Percentiles rank a stretch among this genome's conserved stretches.
Conservation (phyloP, 2,329 filamentous ascomycete species). For the Proliferodiscus dingleyae region DNA sequence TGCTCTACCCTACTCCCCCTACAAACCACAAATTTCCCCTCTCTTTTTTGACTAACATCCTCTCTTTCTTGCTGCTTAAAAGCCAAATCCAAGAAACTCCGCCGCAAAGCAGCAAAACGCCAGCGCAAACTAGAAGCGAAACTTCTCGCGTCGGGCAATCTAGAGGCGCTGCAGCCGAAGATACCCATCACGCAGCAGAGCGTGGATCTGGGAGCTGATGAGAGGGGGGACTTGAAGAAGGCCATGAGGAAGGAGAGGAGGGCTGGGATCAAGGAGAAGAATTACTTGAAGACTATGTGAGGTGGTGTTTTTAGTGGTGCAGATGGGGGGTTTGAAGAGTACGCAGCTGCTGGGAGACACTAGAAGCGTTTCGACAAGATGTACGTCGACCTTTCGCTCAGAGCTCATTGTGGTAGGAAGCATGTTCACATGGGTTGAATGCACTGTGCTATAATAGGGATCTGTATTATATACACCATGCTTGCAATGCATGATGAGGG, state of each 20-base stretch:
- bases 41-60: no score
- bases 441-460: background rate
- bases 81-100: conserved; percentile 84
- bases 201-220: conserved; percentile 55
- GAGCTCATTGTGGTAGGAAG: no score
- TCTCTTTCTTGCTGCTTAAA: no score
- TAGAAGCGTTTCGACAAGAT: no score
- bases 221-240: conserved; percentile 60
- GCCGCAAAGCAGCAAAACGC: conserved; percentile 64
- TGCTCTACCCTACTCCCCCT: no score
- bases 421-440: no score
- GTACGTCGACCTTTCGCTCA: no score
- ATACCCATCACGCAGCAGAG: conserved; percentile 73
- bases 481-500: background rate
- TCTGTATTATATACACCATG: conserved; percentile 4
- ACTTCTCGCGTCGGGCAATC: conserved; percentile 60
- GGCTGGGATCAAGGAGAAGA: conserved; percentile 75
- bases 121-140: conserved; percentile 51
- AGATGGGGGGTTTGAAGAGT: no score
- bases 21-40: no score
- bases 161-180: conserved; percentile 61
- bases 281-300: conserved; percentile 76
- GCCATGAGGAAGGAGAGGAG: conserved; percentile 72
- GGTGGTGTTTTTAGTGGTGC: background rate
- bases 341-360: no score